Base-by-base conservation (phyloP, 257 asterid species). In the Coffea eugenioides region DNA sequence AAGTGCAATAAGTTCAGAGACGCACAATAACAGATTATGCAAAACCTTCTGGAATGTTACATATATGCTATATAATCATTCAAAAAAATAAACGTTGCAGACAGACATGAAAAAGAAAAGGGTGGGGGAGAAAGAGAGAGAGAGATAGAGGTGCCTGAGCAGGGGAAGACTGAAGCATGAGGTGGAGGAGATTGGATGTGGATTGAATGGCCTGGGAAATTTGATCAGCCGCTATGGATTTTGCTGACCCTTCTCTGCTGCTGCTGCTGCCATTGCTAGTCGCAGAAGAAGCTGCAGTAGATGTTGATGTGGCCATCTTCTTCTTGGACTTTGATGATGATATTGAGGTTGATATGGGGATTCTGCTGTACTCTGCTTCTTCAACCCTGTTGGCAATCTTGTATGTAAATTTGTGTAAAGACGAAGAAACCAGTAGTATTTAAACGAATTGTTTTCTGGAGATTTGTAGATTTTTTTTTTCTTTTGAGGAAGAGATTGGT, bases 101-200 rank as follows among this genome's bases (percentile, higher is more conserved):
- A 39, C 43, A 39, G 43, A 39, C 43, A 0, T 39, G 39, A 10
- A 8, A 21, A 36, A 12, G 43, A 31, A 36, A 48, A 71, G 31
- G 5, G 16, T 25, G 49, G 78, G 48, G 31, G 66, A 81, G 65
- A 61, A n/a, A 59, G 74, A 31, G 74, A 39, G 56, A 31, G 34
- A 31, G 34, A 31, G n/a, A n/a, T n/a, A n/a, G 34, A 84, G 21
- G 43, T 76, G 76, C 97, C 79, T 90, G 97, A 34, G 97, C 86
- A 39, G 95, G 92, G 69, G 98, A 93, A 57, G 97, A 88, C 15
- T 92, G 92, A 66, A 90, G 93, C 98, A 93, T 93, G 90, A 93
- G 98, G 70, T 88, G 98, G 45, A 94, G 92, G 79, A 94, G 98
- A 86, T 94, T 94, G 80, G 98, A 93, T 59, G 95, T 92, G 74